Percentiles rank a stretch among this genome's conserved stretches.
Conservation (phyloP, 139 green algal species). For the Chlamydomonas eustigma region DNA sequence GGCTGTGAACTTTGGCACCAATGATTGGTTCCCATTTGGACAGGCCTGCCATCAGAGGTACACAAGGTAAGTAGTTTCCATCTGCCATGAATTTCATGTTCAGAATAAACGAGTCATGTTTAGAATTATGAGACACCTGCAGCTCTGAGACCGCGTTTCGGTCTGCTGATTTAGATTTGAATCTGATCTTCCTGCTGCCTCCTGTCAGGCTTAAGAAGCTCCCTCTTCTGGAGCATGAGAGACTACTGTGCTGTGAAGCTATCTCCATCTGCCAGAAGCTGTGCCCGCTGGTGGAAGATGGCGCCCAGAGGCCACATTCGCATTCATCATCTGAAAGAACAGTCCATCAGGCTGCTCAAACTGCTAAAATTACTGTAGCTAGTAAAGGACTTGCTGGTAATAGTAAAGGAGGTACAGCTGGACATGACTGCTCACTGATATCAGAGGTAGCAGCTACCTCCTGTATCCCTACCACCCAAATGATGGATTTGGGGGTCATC, state of each 20-base stretch:
- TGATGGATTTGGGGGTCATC: too few species aligned
- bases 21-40: slow-evolving; percentile 60
- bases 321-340: not conserved
- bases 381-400: not conserved
- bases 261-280: not conserved
- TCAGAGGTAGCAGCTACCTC: too few species aligned
- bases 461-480: too few species aligned
- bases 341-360: not conserved
- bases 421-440: too few species aligned
- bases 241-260: not conserved
- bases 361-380: not conserved
- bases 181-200: not conserved
- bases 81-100: not conserved
- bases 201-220: not conserved
- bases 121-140: not conserved
- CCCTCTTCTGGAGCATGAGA: not conserved
- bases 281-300: not conserved
- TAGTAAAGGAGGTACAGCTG: not conserved
- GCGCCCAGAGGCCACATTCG: too few species aligned
- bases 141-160: not conserved
- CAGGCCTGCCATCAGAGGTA: slow-evolving; percentile 26
- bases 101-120: not conserved
- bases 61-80: not conserved
- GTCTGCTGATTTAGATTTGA: not conserved
- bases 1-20: slow-evolving; percentile 86